phyloP scores from a whole-genome alignment of 2,329 filamentous ascomycete species.

The Arachnomyces sp. region DNA sequence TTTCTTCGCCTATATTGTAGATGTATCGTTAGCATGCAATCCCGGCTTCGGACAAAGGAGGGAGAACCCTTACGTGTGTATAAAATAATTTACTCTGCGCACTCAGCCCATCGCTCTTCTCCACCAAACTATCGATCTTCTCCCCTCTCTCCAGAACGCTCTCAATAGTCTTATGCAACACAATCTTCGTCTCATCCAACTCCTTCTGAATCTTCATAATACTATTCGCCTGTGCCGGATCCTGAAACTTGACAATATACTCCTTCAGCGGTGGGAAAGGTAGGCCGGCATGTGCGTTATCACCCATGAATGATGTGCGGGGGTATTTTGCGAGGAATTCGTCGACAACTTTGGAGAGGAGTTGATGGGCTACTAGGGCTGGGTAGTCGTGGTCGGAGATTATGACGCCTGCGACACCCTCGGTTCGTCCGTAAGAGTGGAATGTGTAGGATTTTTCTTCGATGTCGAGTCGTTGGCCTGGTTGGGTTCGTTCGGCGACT shows the following conservation, averaged over 20 bases:
- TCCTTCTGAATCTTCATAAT: constrained; percentile 96
- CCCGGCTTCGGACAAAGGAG: background rate
- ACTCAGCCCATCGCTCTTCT: constrained; percentile 86
- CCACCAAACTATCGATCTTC: constrained; percentile 91
- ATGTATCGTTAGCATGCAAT: constrained; percentile 7
- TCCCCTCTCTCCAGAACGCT: constrained; percentile 71
- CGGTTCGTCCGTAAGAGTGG: constrained; percentile 69
- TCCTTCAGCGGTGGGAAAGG: constrained; percentile 70
- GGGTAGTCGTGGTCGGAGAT: constrained; percentile 52
- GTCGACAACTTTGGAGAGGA: constrained; percentile 72
- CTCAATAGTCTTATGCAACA: constrained; percentile 86
- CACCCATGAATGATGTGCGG: constrained; percentile 54
- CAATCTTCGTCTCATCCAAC: constrained; percentile 94
- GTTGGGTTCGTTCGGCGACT: constrained; percentile 73
- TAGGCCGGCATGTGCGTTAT: constrained; percentile 41
- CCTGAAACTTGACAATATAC: constrained; percentile 73
- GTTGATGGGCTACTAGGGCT: constrained; percentile 35
- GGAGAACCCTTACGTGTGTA: constrained; percentile 47
- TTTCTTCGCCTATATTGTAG: constrained; percentile 45
- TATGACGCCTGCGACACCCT: constrained; percentile 69
- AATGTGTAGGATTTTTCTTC: constrained; percentile 44
- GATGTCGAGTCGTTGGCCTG: constrained; percentile 70
- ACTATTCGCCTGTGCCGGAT: constrained; percentile 80
- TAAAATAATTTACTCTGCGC: constrained; percentile 98
- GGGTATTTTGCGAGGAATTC: constrained; percentile 72